Base-by-base conservation (phyloP, 2,329 filamentous ascomycete genomes). In the Talaromyces rugulosus region DNA sequence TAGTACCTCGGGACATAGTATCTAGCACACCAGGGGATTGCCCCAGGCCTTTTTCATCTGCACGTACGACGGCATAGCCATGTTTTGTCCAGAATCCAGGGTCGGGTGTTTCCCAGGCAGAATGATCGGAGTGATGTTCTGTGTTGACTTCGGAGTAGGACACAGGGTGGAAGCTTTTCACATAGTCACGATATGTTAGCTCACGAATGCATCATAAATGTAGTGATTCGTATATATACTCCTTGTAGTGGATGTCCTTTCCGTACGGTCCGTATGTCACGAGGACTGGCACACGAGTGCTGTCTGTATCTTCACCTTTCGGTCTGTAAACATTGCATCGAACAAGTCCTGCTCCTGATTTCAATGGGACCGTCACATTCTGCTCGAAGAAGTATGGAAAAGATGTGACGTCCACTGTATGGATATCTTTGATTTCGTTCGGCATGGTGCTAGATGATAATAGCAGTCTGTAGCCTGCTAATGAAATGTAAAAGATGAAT, bases 241-340 rank as follows among this genome's bases (percentile, higher is more conserved):
- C 68, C 61, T 80, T 76, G 70, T 90, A 90, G 23, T 80, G 83
- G 36, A 90, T 88, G 66, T 91, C 88, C 67, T 91, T 91, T 53
- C 89, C 88, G 65, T 91, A 91, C 0, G 89, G 89, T 0, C 88
- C 88, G 65, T 91, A 91, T 0, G 88, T 91, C 2, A 89, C 84
- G 7, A 91, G 71, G 0, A 89, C 87, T 0, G 89, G 88, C 12
- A 47, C 54, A 23, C 54, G 53, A 28, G 77, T 23, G 23, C 23
- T 23, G 23, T 23, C 23, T 23, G 23, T 72, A 1, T 64, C 53
- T 7, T 61, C 65, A 54, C 80, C 81, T 23, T 51, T 23, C 0
- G 81, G 81, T 1, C 81, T 74, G 65, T 83, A 84, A 1, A 84
- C 77, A 68, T 83, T 84, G 75, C 79, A 11, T 82, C 71, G 5